A percentile compares a stretch with the other conserved stretches of the same genome.
Conservation (phyloP, 176 grass and related monocot genomes). For the Oryza longistaminata region DNA sequence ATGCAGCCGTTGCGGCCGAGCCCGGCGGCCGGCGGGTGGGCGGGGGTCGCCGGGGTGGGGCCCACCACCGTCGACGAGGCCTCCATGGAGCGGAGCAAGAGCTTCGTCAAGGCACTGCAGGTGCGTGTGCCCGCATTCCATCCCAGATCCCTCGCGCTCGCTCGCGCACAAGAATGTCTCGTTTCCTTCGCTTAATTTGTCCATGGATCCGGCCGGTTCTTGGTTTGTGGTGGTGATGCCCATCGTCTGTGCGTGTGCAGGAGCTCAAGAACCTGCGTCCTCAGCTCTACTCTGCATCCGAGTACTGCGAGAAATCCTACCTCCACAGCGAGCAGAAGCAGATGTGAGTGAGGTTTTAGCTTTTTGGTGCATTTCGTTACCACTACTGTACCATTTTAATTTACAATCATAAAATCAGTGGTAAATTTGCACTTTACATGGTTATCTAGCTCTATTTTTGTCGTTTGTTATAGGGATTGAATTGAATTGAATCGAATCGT, state of each 20-base stretch:
- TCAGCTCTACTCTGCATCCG: conserved; percentile 95
- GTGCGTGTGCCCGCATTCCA: conserved; percentile 17
- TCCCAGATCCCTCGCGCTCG: conserved; percentile 17
- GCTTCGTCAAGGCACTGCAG: conserved; percentile 95
- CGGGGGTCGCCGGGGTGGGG: conserved; percentile 13
- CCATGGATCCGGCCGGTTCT: conserved; percentile 26
- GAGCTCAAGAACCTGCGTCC: conserved; percentile 96
- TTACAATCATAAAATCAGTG: neutral
- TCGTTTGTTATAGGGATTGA: neutral
- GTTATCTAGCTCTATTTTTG: conserved; percentile 3
- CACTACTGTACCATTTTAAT: neutral
- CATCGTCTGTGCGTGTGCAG: conserved; percentile 32
- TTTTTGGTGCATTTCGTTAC: neutral
- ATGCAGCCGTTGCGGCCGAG: conserved; percentile 49
- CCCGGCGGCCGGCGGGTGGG: neutral
- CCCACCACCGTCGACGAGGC: conserved; percentile 79
- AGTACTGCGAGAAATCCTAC: conserved; percentile 97
- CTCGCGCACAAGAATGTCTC: neutral
- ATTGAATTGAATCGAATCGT: conserved; percentile 11
- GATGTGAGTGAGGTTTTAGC: conserved; percentile 51
- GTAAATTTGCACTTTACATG: conserved; percentile 15
- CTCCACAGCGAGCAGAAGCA: conserved; percentile 84
- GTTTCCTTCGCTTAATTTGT: neutral
- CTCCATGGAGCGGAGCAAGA: conserved; percentile 97
- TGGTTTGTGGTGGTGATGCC: conserved; percentile 3